phyloP scores from a whole-genome alignment of 2,329 filamentous ascomycete species.

The Cercospora brassicicola region DNA sequence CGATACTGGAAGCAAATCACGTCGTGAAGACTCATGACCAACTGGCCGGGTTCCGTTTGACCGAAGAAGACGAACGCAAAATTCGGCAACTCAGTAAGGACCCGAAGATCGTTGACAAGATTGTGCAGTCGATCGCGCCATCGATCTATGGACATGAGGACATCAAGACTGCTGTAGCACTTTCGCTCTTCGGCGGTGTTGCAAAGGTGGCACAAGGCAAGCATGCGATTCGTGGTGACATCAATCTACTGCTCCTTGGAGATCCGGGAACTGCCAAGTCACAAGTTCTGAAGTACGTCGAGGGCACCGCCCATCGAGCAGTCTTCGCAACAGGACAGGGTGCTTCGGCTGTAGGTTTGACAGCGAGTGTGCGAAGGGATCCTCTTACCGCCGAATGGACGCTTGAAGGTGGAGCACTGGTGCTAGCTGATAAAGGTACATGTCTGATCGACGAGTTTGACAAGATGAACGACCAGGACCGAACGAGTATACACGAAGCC shows the following conservation, averaged over 20 bases:
- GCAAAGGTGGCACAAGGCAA: conserved; percentile 86
- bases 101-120: conserved; percentile 86
- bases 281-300: conserved; percentile 93
- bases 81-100: conserved; percentile 88
- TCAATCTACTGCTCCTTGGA: conserved; percentile 93
- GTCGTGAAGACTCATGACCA: conserved; percentile 97
- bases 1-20: conserved; percentile 95
- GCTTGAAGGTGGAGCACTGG: conserved; percentile 89
- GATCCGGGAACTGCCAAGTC: conserved; percentile 98
- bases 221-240: conserved; percentile 91
- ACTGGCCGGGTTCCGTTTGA: conserved; percentile 91
- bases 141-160: conserved; percentile 97
- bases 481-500: conserved; percentile 97
- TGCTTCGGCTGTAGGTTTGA: conserved; percentile 94
- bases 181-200: conserved; percentile 93
- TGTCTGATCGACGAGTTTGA: conserved; percentile 99
- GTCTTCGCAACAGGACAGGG: conserved; percentile 98
- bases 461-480: conserved; percentile 99
- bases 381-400: conserved; percentile 97
- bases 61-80: conserved; percentile 87
- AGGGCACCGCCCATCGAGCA: conserved; percentile 93
- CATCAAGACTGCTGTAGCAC: conserved; percentile 92
- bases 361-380: conserved; percentile 91
- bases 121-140: conserved; percentile 88
- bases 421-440: conserved; percentile 90